Conservation (phyloP, 2,329 filamentous ascomycete genomes). For the Rhinocladiella similis region DNA sequence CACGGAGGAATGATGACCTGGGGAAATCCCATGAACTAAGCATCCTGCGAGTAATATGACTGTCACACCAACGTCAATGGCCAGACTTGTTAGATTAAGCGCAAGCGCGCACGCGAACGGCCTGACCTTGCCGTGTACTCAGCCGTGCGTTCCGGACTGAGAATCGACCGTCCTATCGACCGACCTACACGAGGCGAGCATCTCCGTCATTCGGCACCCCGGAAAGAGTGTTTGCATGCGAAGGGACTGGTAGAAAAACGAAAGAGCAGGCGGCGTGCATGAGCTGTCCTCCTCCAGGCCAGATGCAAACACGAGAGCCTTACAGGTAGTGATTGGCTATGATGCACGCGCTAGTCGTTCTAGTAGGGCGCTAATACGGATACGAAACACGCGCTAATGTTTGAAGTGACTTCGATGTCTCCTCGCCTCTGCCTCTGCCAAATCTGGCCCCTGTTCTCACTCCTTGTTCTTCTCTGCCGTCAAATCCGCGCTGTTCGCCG, state of each 20-base stretch:
- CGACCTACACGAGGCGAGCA: neutral
- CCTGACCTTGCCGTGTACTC: neutral
- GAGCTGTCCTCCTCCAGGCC: too few relatives aligned
- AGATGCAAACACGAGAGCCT: neutral
- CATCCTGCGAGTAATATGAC: neutral
- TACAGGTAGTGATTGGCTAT: conserved; percentile 9
- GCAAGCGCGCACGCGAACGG: neutral
- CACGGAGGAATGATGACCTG: neutral
- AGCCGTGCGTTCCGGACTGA: neutral
- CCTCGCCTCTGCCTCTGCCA: neutral
- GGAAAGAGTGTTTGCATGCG: conserved; percentile 9
- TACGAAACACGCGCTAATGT: conserved; percentile 29
- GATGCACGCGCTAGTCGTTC: neutral
- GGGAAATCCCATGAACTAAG: neutral
- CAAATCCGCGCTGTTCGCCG: neutral
- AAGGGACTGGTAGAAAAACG: conserved; percentile 5
- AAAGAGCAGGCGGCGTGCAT: neutral
- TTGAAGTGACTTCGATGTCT: conserved; percentile 25
- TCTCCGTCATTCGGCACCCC: neutral
- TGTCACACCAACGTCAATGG: conserved; percentile 11
- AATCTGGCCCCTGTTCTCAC: conserved; percentile 1
- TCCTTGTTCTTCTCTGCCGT: conserved; percentile 5
- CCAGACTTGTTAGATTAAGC: neutral
- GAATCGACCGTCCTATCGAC: neutral
- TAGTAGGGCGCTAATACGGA: conserved; percentile 15